Percentiles rank a stretch among this genome's conserved stretches.
phyloP scores from a whole-genome alignment of 768 basidiomycete genomes.

The Boletus patriciae region DNA sequence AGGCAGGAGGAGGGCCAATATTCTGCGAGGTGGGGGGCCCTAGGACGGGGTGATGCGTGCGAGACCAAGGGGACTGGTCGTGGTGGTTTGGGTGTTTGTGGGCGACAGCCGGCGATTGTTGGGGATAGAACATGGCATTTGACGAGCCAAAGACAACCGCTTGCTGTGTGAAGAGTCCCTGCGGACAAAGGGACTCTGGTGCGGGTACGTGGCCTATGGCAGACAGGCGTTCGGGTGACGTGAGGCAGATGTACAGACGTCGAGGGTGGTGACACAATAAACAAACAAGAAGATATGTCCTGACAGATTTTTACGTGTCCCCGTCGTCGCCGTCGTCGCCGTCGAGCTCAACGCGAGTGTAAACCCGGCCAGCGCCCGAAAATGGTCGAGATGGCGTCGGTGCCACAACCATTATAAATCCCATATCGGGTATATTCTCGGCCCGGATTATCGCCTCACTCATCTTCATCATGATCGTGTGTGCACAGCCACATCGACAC shows the following conservation, averaged over 20 bases:
- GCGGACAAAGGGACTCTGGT: constrained; percentile 10
- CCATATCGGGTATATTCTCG: constrained; percentile 16
- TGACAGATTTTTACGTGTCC: constrained; percentile 15
- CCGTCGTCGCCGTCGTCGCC: constrained; percentile 14
- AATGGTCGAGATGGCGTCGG: constrained; percentile 18
- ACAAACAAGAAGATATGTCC: constrained; percentile 21
- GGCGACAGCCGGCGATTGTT: constrained; percentile 77
- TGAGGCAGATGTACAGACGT: constrained; percentile 15
- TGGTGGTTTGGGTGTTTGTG: constrained; percentile 76
- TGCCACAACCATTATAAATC: constrained; percentile 1
- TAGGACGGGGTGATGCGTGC: constrained; percentile 59
- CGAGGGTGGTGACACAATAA: constrained; percentile 1
- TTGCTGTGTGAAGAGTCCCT: constrained; percentile 5
- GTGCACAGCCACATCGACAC: constrained; percentile 22
- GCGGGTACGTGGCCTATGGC: constrained; percentile 3
- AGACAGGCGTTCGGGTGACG: neutral
- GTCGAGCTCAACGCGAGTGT: constrained; percentile 18
- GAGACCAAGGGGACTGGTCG: constrained; percentile 73
- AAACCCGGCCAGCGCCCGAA: constrained; percentile 31
- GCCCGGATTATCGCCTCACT: constrained; percentile 8
- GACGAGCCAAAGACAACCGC: constrained; percentile 13
- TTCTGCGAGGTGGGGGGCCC: constrained; percentile 41
- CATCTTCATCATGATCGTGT: neutral
- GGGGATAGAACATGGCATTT: constrained; percentile 79
- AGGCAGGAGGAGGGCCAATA: constrained; percentile 64